phyloP scores from a whole-genome alignment of 2,329 filamentous ascomycete species.

The Alternaria alternata region DNA sequence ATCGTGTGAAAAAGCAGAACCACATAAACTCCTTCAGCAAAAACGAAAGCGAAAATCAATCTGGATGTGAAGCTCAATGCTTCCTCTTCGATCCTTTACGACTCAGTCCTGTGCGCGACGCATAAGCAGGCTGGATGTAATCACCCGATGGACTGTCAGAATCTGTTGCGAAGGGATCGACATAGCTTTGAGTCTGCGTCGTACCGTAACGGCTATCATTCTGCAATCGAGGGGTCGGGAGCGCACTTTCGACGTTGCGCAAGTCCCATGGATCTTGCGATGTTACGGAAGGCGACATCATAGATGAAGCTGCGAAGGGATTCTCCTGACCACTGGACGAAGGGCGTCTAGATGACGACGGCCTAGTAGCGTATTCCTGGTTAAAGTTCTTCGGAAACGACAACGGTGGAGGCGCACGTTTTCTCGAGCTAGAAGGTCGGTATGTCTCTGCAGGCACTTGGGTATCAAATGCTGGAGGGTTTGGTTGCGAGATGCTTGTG shows the following conservation, averaged over 20 bases:
- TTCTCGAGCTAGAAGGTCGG: conserved; percentile 28
- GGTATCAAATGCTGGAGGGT: conserved; percentile 24
- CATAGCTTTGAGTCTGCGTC: conserved; percentile 26
- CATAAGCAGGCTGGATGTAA: background rate
- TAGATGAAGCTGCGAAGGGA: conserved; percentile 29
- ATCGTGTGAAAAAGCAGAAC: background rate
- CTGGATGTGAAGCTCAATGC: background rate
- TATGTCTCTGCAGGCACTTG: conserved; percentile 20
- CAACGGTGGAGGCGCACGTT: conserved; percentile 26
- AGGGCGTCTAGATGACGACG: conserved; percentile 32
- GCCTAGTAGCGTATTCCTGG: conserved; percentile 22
- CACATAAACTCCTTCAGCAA: background rate
- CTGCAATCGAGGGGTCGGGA: conserved; percentile 23
- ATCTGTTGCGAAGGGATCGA: conserved; percentile 24
- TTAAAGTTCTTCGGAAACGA: conserved; percentile 29
- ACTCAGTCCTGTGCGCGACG: conserved; percentile 7
- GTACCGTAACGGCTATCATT: background rate
- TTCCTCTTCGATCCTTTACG: conserved; percentile 16
- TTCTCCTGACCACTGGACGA: conserved; percentile 28
- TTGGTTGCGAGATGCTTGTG: conserved; percentile 34
- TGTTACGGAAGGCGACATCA: conserved; percentile 1
- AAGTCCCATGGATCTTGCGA: conserved; percentile 38
- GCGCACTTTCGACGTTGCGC: conserved; percentile 26
- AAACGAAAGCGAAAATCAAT: background rate
- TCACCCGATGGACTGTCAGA: conserved; percentile 14